Conservation (phyloP, 2,329 filamentous ascomycete genomes). For the Ilyonectria mors-panacis region DNA sequence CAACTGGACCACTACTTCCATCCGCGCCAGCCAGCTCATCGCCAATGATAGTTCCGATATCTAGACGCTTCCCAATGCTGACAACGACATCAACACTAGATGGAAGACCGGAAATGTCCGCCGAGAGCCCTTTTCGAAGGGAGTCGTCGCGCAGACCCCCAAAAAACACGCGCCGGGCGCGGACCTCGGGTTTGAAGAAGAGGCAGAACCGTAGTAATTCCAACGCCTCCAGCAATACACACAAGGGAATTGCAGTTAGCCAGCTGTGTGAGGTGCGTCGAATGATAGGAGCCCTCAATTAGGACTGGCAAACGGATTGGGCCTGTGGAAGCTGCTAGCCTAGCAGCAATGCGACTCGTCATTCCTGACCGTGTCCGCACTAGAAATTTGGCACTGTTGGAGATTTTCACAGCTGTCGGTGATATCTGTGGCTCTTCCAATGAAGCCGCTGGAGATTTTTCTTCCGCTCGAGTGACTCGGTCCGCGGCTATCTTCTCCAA, state of each 20-base stretch:
- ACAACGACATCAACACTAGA: slow-evolving; percentile 40
- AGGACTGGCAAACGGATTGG: slow-evolving; percentile 41
- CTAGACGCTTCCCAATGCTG: slow-evolving; percentile 41
- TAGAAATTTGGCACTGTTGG: slow-evolving; percentile 39
- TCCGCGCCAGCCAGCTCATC: slow-evolving; percentile 36
- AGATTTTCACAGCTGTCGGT: background rate
- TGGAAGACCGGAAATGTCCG: slow-evolving; percentile 34
- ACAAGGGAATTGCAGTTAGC: slow-evolving; percentile 46
- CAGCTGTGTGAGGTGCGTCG: slow-evolving; percentile 39
- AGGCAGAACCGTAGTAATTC: slow-evolving; percentile 51
- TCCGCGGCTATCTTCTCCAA: background rate
- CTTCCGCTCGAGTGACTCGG: background rate
- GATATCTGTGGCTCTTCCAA: background rate
- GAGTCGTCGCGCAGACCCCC: slow-evolving; percentile 43
- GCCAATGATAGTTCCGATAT: slow-evolving; percentile 41
- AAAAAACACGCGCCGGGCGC: slow-evolving; percentile 42
- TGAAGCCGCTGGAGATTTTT: background rate
- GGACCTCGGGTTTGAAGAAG: slow-evolving; percentile 35
- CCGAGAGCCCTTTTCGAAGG: slow-evolving; percentile 34
- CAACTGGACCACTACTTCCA: slow-evolving; percentile 37
- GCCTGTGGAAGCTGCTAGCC: slow-evolving; percentile 9
- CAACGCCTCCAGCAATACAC: slow-evolving; percentile 52
- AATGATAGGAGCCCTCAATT: slow-evolving; percentile 49
- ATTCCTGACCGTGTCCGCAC: slow-evolving; percentile 44
- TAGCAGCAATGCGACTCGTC: slow-evolving; percentile 39